Evolutionary conservation across 345 rosid species (phyloP), one percentile per base, ranked within the genome.

Genomic region (Turritis glabra): DNA sequence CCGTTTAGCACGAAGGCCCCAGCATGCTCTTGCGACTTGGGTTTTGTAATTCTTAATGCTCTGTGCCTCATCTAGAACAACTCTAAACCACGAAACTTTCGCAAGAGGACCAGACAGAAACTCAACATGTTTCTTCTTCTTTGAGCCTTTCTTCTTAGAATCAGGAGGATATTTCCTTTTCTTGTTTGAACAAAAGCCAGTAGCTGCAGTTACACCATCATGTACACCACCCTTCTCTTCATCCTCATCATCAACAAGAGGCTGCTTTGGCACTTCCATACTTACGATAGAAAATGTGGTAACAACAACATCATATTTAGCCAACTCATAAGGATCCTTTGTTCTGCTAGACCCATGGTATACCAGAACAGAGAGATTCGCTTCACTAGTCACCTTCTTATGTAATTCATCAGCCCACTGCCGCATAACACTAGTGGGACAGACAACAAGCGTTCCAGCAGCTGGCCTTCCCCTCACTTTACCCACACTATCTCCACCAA

Each of bases 1-100:
- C 21, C 96, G 93, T 79, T 95, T 95, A 32, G 99, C 97, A 22
- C 99, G 97, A 78, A 94, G 98, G 27, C 95, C 96, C 97, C 97
- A 94, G 71, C 99, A 95, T 43, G 99, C 97, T 74, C 97, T 89
- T 44, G 99, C 99, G 61, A 87, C 97, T 77, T 90, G 99, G 72
- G 99, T 95, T 81, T 84, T 90, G 84, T 86, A 85, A 83, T 95
- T 91, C 84, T 95, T 95, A 67, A 95, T 95, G 79, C 97, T 90
- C 80, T 95, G 99, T 26, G 99, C 99, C 84, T 95, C 99, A 72
- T 95, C 99, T 67, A 95, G 78, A 58, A 95, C 96, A 71, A 95
- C 89, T 80, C 97, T 87, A 80, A 95, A 95, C 99, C 99, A 95
- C 22, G 82, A 83, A 23, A 95, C 97, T 84, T 86, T 95, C 10